A percentile compares a stretch with the other conserved stretches of the same genome.
Evolutionary conservation across 345 rosid genomes (phyloP).

Genomic region (Hevea brasiliensis): DNA sequence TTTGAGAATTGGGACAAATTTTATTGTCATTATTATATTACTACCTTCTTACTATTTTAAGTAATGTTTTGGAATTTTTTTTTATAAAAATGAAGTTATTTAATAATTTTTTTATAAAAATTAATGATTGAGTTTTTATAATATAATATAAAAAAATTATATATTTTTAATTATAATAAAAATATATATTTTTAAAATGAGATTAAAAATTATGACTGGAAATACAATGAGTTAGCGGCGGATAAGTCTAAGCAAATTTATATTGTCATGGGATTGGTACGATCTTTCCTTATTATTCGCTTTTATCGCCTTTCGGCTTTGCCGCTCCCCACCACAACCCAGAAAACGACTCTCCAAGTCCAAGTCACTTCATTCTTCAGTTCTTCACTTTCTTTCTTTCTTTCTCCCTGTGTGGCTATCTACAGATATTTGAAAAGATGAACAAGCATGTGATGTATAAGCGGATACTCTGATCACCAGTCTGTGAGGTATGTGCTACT

Average conservation of each 20-base stretch:
- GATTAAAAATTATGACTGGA: background rate
- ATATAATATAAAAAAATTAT: too few species aligned
- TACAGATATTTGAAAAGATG: background rate
- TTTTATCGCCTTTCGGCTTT: background rate
- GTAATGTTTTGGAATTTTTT: too few species aligned
- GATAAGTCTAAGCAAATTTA: background rate
- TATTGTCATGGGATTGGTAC: background rate
- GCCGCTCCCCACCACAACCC: too few species aligned
- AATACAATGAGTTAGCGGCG: background rate
- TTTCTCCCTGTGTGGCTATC: background rate
- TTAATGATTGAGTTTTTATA: too few species aligned
- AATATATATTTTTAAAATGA: too few species aligned
- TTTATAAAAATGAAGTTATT: too few species aligned
- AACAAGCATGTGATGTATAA: background rate
- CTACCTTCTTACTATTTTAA: too few species aligned
- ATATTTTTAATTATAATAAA: too few species aligned
- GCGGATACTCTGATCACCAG: background rate
- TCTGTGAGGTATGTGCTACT: background rate
- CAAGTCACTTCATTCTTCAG: background rate
- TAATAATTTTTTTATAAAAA: too few species aligned
- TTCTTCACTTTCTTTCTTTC: background rate
- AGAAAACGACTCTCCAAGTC: too few species aligned
- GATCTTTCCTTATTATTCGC: background rate
- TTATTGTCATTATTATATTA: too few species aligned
- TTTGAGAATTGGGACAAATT: too few species aligned